Percentiles rank a stretch among this genome's conserved stretches.
phyloP scores from a whole-genome alignment of 768 basidiomycete species.

The Amanita jacksonii region DNA sequence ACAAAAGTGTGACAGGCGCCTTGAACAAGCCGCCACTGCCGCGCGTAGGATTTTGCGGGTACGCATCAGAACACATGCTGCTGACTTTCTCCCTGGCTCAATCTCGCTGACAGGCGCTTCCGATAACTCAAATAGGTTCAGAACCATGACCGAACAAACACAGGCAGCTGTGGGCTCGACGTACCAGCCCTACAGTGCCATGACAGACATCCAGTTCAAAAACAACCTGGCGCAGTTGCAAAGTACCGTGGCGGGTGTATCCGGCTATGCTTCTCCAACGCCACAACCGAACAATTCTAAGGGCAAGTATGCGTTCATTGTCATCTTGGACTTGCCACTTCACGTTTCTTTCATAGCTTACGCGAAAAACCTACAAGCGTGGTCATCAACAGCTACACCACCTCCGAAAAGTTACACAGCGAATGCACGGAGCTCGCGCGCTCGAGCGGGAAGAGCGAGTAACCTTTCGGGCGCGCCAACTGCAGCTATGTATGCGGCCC shows the following conservation, averaged over 20 bases:
- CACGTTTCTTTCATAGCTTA: constrained; percentile 32
- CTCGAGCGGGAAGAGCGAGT: constrained; percentile 33
- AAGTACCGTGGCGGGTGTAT: constrained; percentile 24
- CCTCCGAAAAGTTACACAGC: constrained; percentile 32
- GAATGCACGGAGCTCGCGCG: constrained; percentile 30
- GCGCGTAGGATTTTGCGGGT: background rate
- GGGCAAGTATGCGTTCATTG: constrained; percentile 16
- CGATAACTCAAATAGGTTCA: background rate
- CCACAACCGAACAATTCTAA: constrained; percentile 27
- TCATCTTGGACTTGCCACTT: constrained; percentile 1
- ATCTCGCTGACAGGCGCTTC: background rate
- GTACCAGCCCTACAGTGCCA: constrained; percentile 25
- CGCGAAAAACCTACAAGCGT: constrained; percentile 60
- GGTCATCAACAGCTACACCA: constrained; percentile 53
- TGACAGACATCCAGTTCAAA: constrained; percentile 55
- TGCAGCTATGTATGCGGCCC: constrained; percentile 16
- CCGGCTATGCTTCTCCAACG: constrained; percentile 32
- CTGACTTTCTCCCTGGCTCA: background rate
- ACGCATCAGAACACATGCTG: background rate
- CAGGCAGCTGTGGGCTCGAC: constrained; percentile 16
- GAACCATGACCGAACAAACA: constrained; percentile 20
- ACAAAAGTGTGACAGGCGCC: constrained; percentile 6
- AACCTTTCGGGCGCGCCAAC: constrained; percentile 28
- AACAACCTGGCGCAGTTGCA: constrained; percentile 50
- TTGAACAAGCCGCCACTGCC: no score